phyloP scores from a whole-genome alignment of 2,329 filamentous ascomycete genomes.

The Calonectria hawksworthii region DNA sequence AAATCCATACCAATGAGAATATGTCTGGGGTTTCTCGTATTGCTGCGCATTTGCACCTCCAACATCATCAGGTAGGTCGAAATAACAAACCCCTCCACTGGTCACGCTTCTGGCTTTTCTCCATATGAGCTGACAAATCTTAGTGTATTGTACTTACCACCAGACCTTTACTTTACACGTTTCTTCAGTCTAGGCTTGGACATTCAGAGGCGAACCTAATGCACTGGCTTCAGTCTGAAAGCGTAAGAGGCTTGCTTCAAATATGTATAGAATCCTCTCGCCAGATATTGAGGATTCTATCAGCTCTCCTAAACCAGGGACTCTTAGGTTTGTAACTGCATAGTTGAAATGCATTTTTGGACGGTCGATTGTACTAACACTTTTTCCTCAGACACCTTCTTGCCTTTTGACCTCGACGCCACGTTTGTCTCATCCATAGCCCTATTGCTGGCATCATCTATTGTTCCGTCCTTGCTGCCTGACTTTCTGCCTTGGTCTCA shows the following conservation, averaged over 20 bases:
- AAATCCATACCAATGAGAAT: slow-evolving; percentile 31
- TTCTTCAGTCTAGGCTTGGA: slow-evolving; percentile 36
- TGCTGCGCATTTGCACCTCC: slow-evolving; percentile 36
- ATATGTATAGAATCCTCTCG: slow-evolving; percentile 46
- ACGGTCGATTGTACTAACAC: background rate
- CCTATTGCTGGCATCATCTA: slow-evolving; percentile 53
- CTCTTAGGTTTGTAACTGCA: slow-evolving; percentile 55
- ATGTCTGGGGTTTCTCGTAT: slow-evolving; percentile 34
- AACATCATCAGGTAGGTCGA: slow-evolving; percentile 36
- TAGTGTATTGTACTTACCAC: slow-evolving; percentile 41
- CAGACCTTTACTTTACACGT: slow-evolving; percentile 36
- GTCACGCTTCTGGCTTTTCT: fast-evolving
- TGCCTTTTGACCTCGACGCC: slow-evolving; percentile 61
- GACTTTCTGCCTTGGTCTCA: slow-evolving; percentile 54
- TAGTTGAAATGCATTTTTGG: slow-evolving; percentile 29
- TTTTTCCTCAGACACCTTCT: slow-evolving; percentile 55
- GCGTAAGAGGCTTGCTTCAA: slow-evolving; percentile 39
- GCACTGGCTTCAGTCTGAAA: slow-evolving; percentile 38
- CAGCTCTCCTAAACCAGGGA: slow-evolving; percentile 55
- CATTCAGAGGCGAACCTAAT: slow-evolving; percentile 37
- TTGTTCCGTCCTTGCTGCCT: slow-evolving; percentile 53
- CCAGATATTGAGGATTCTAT: slow-evolving; percentile 51
- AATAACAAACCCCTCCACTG: background rate
- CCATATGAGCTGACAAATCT: background rate
- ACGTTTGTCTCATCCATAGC: slow-evolving; percentile 57